Evolutionary conservation across 768 basidiomycete species (phyloP).

Genomic region (Fibroporia radiculosa): DNA sequence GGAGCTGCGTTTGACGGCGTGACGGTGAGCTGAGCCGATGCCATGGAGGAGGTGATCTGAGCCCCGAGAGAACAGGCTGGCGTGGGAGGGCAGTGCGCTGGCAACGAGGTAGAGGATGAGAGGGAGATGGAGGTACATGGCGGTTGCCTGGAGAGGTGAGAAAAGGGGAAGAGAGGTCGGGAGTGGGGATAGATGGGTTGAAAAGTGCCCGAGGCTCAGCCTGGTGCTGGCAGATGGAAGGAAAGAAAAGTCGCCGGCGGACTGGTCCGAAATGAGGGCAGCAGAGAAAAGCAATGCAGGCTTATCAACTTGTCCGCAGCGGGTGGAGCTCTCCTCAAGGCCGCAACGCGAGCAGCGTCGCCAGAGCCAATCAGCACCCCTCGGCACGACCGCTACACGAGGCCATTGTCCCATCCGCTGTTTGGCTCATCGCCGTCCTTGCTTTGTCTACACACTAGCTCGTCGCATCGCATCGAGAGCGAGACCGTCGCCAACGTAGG

Average conservation of each 20-base stretch:
- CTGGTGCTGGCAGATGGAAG: background rate
- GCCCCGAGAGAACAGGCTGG: constrained; percentile 17
- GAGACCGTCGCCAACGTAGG: too few relatives aligned
- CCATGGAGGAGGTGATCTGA: constrained; percentile 33
- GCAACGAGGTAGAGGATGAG: constrained; percentile 26
- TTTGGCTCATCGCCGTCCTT: too few relatives aligned
- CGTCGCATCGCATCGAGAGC: too few relatives aligned
- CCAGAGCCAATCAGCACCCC: background rate
- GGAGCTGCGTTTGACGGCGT: constrained; percentile 52
- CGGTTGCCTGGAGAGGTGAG: constrained; percentile 1
- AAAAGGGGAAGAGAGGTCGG: background rate
- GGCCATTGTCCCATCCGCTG: constrained; percentile 4
- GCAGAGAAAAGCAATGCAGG: background rate
- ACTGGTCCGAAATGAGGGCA: constrained; percentile 1
- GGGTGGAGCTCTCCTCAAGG: background rate
- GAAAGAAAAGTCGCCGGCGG: background rate
- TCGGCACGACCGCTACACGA: constrained; percentile 4
- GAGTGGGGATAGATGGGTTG: background rate
- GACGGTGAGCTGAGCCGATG: constrained; percentile 44
- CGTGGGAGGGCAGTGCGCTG: constrained; percentile 21
- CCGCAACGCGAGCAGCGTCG: background rate
- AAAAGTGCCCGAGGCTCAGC: constrained; percentile 10
- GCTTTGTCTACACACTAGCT: too few relatives aligned
- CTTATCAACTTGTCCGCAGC: constrained; percentile 1
- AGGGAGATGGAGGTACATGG: constrained; percentile 19